A percentile compares a stretch with the other conserved stretches of the same genome.
phyloP scores from a whole-genome alignment of 768 basidiomycete genomes.

The Russula lepida region DNA sequence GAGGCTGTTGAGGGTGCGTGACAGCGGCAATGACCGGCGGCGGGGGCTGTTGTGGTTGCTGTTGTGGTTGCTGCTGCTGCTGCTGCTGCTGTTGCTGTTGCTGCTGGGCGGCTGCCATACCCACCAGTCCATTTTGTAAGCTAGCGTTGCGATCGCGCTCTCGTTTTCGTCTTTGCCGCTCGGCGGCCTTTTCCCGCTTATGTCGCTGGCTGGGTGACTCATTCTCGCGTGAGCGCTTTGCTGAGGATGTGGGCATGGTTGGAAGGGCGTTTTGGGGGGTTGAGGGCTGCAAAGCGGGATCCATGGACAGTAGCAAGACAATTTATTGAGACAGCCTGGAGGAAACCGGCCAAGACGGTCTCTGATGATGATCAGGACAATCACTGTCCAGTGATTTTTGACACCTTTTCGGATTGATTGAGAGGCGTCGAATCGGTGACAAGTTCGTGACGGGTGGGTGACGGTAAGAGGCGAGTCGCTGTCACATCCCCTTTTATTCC shows the following conservation, averaged over 20 bases:
- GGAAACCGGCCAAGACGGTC: background rate
- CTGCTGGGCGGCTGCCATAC: slow-evolving; percentile 24
- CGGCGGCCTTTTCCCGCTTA: slow-evolving; percentile 82
- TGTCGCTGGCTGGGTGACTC: slow-evolving; percentile 64
- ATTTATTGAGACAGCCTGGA: slow-evolving; percentile 1
- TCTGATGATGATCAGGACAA: background rate
- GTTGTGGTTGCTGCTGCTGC: slow-evolving; percentile 20
- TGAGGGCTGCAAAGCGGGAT: slow-evolving; percentile 21
- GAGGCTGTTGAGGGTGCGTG: slow-evolving; percentile 16
- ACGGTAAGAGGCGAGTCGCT: slow-evolving; percentile 19
- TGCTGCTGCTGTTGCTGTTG: slow-evolving; percentile 21
- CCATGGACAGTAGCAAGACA: slow-evolving; percentile 12
- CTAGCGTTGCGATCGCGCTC: slow-evolving; percentile 51
- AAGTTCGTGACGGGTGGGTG: slow-evolving; percentile 29
- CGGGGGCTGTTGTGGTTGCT: slow-evolving; percentile 20
- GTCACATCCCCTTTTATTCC: slow-evolving; percentile 28
- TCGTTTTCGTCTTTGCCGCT: slow-evolving; percentile 75
- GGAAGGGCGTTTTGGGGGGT: slow-evolving; percentile 13
- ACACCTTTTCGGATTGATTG: slow-evolving; percentile 16
- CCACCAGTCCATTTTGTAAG: slow-evolving; percentile 23
- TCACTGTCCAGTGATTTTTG: background rate
- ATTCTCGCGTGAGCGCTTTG: slow-evolving; percentile 60
- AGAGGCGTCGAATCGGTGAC: slow-evolving; percentile 25
- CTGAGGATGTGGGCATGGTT: slow-evolving; percentile 26
- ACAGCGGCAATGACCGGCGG: slow-evolving; percentile 6